phyloP scores from a whole-genome alignment of 805 yeast species.

The Starmerella bombicola region DNA sequence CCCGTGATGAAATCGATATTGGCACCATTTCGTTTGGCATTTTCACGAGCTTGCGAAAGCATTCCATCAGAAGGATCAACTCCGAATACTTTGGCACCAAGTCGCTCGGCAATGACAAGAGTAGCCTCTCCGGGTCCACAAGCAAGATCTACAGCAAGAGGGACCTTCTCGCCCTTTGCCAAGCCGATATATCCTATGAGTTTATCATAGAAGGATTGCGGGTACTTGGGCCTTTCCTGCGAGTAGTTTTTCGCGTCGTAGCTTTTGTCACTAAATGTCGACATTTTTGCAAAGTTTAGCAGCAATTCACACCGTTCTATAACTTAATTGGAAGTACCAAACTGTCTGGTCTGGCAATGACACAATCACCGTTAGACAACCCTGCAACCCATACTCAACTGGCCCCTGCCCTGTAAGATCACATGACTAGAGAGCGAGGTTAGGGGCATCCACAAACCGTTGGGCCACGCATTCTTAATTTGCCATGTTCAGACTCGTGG shows the following conservation, averaged over 20 bases:
- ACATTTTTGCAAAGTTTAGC: conserved; percentile 33
- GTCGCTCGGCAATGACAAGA: conserved; percentile 33
- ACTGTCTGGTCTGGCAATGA: too few relatives aligned
- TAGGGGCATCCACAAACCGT: too few relatives aligned
- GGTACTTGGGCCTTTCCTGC: conserved; percentile 56
- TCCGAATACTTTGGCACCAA: conserved; percentile 44
- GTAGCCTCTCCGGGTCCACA: conserved; percentile 74
- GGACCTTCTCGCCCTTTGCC: conserved; percentile 18
- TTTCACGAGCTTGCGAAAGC: conserved; percentile 37
- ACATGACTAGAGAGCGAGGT: too few relatives aligned
- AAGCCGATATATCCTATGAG: conserved; percentile 29
- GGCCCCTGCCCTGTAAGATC: too few relatives aligned
- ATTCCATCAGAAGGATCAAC: conserved; percentile 48
- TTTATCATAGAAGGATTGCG: conserved; percentile 37
- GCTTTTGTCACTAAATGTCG: conserved; percentile 44
- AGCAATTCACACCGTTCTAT: too few relatives aligned
- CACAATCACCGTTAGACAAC: too few relatives aligned
- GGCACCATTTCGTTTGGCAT: background rate
- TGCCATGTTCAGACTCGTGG: conserved; percentile 23
- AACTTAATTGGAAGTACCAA: too few relatives aligned
- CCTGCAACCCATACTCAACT: too few relatives aligned
- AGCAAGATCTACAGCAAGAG: conserved; percentile 52
- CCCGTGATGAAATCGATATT: conserved; percentile 17
- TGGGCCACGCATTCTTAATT: background rate
- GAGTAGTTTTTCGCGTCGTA: conserved; percentile 46